Conservation (phyloP, 495 filamentous ascomycete species). For the Echria macrotheca region DNA sequence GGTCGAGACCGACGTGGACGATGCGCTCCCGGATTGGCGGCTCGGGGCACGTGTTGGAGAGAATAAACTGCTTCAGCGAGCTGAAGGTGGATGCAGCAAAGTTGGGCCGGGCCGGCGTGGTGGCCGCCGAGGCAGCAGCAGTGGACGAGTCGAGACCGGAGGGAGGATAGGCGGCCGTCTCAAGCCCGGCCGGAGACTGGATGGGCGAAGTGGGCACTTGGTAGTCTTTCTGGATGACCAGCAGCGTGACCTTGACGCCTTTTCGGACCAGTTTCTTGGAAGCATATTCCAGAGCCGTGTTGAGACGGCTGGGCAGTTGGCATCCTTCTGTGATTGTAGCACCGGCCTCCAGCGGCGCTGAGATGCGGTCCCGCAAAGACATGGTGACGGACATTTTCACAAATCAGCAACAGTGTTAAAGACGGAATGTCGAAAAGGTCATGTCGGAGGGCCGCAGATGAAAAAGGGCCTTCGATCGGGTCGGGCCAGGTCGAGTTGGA, state of each 20-base stretch:
- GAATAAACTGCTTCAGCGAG: conserved; percentile 37
- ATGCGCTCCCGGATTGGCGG: conserved; percentile 23
- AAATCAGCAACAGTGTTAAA: not conserved
- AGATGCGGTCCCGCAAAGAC: conserved; percentile 45
- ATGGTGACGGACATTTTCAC: conserved; percentile 15
- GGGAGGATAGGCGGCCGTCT: conserved; percentile 10
- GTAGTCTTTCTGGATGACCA: conserved; percentile 46
- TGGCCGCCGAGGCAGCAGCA: conserved; percentile 25
- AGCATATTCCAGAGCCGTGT: conserved; percentile 44
- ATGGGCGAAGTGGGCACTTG: conserved; percentile 34
- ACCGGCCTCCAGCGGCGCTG: conserved; percentile 51
- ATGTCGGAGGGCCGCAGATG: too few relatives aligned
- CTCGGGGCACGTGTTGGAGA: conserved; percentile 23
- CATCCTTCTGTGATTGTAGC: conserved; percentile 43
- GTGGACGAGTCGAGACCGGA: conserved; percentile 19
- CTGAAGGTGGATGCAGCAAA: conserved; percentile 27
- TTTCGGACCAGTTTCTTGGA: conserved; percentile 46
- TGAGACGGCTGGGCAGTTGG: conserved; percentile 40
- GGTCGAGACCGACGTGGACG: conserved; percentile 20
- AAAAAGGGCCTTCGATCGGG: too few relatives aligned
- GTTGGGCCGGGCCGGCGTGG: conserved; percentile 23
- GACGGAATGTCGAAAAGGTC: too few relatives aligned
- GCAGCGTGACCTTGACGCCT: conserved; percentile 39
- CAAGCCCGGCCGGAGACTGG: conserved; percentile 3
- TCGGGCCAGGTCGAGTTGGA: too few relatives aligned